Percentiles rank a stretch among this genome's conserved stretches.
phyloP scores from a whole-genome alignment of 768 basidiomycete genomes.

The Galerina sulciceps region DNA sequence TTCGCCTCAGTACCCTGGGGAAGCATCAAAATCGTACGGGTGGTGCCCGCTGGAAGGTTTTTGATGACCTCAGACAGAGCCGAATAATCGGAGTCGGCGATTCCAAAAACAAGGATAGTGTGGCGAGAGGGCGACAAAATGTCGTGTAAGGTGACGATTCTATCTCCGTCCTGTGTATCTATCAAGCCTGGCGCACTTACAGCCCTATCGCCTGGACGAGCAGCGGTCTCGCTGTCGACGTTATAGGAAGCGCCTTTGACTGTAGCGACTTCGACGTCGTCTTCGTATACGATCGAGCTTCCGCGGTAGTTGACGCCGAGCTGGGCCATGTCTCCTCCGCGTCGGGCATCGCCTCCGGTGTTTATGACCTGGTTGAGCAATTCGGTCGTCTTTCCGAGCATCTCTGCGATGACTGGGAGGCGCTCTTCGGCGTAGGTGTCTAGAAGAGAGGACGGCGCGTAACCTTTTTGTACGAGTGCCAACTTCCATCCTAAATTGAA shows the following conservation, averaged over 20 bases:
- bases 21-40: constrained; percentile 2
- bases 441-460: constrained; percentile 29
- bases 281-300: constrained; percentile 52
- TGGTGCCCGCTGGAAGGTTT: too few species aligned
- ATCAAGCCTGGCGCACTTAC: background rate
- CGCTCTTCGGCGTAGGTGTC: constrained; percentile 38
- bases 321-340: constrained; percentile 34
- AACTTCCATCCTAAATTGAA: constrained; percentile 44
- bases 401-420: constrained; percentile 35
- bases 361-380: constrained; percentile 23
- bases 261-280: constrained; percentile 18
- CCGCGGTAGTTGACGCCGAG: constrained; percentile 59
- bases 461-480: constrained; percentile 32
- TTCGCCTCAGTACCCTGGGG: constrained; percentile 16
- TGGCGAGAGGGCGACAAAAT: too few species aligned
- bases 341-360: constrained; percentile 18
- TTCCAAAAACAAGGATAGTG: too few species aligned
- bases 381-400: constrained; percentile 35
- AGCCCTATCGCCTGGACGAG: constrained; percentile 45
- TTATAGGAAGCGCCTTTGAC: constrained; percentile 28
- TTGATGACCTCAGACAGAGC: too few species aligned
- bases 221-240: constrained; percentile 23
- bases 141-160: too few species aligned
- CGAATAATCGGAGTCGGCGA: too few species aligned
- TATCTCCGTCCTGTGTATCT: too few species aligned